Percentiles rank a stretch among this genome's conserved stretches.
phyloP scores from a whole-genome alignment of 2,329 filamentous ascomycete genomes.

The Nigrospora oryzae region DNA sequence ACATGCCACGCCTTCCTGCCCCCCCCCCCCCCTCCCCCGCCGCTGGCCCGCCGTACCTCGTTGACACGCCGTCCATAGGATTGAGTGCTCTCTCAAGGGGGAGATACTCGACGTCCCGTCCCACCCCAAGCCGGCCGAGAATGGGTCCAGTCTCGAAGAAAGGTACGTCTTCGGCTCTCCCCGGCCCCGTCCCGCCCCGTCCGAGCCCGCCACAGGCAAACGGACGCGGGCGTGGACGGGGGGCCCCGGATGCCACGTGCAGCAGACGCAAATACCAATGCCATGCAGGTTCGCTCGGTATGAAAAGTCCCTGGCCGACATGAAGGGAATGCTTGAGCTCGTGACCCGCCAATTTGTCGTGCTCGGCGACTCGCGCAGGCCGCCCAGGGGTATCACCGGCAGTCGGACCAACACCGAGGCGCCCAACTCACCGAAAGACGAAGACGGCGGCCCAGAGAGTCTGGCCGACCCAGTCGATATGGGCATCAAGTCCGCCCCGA shows the following conservation, averaged over 20 bases:
- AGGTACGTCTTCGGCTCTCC: constrained; percentile 1
- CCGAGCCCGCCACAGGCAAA: background rate
- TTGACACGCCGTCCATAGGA: background rate
- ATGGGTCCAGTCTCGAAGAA: constrained; percentile 4
- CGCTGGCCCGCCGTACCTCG: background rate
- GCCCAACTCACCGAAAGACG: constrained; percentile 5
- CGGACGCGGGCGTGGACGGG: too few species aligned
- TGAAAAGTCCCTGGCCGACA: constrained; percentile 6
- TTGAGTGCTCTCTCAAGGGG: constrained; percentile 6
- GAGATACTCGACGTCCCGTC: constrained; percentile 5
- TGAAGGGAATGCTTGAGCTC: constrained; percentile 6
- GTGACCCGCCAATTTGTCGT: constrained; percentile 6
- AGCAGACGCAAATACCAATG: background rate
- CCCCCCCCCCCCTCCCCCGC: background rate
- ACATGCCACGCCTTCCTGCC: background rate
- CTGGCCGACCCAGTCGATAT: constrained; percentile 19
- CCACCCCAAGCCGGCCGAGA: constrained; percentile 4
- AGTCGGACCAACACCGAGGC: constrained; percentile 1
- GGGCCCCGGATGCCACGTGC: too few species aligned
- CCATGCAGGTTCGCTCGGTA: constrained; percentile 2
- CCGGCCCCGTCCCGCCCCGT: background rate
- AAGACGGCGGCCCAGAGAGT: constrained; percentile 14
- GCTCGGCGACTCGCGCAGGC: constrained; percentile 1
- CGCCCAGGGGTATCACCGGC: background rate
- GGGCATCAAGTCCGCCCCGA: constrained; percentile 19